Base-by-base conservation (phyloP, 2,329 filamentous ascomycete genomes). In the Intubia oerlemansii region DNA sequence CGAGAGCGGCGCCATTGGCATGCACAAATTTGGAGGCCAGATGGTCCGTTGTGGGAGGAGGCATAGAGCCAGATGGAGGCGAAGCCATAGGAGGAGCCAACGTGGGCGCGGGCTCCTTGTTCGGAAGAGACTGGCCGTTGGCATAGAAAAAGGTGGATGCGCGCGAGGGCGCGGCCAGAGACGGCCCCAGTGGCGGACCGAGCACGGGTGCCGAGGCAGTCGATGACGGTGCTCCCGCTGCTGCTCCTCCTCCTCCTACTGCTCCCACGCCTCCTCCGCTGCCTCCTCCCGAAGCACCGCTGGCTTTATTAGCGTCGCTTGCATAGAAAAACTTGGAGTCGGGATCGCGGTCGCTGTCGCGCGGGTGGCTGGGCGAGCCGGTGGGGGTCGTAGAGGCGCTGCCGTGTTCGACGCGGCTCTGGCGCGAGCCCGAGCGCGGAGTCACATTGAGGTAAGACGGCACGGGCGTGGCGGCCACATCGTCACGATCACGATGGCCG, bases 271-370 rank as follows among this genome's bases (percentile, higher is more conserved):
- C n/a, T 27, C 9, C 27, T 11, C 36, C 35, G 24, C 33, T 27
- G 21, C n/a, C 5, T 25, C 21, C 5, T 10, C 13, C 5, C 17
- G 18, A 24, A 24, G n/a, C 1, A 17, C 22, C 4, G 17, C 21
- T 5, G 20, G 21, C 17, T 1, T 28, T 23, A 49, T 45, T 40
- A 14, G 64, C 76, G 40, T 92, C 80, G 46, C 72, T 80, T 17
- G 84, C 88, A 46, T 90, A 84, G 48, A 98, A 93, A 60, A 95
- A 95, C 53, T 81, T 85, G 30, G 73, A 52, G 29, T 65, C 61
- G 13, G 43, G 23, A 20, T 31, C 32, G 14, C 24, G 35, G 27
- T 48, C 47, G 10, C n/a, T n/a, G n/a, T n/a, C n/a, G n/a, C n/a
- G n/a, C n/a, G 62, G 57, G 1, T 45, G 43, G 27, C 50, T 62